phyloP scores from a whole-genome alignment of 2,329 filamentous ascomycete species.

The Periconia sp. region DNA sequence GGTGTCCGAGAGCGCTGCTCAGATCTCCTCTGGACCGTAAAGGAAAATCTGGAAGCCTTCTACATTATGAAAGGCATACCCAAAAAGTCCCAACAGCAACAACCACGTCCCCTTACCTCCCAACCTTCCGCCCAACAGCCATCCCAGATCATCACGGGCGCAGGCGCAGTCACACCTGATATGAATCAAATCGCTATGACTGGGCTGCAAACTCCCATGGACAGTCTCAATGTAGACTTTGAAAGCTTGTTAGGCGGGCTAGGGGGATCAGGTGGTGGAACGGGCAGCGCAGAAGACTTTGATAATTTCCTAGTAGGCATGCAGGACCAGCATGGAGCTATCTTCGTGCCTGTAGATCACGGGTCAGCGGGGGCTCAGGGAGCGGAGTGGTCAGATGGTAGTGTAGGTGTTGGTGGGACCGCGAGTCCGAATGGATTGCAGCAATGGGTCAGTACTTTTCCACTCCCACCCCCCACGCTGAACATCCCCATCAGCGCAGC shows the following conservation, averaged over 20 bases:
- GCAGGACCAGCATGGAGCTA: conserved; percentile 34
- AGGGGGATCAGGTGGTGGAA: conserved; percentile 18
- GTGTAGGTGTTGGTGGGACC: too few species aligned
- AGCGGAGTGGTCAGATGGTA: conserved; percentile 27
- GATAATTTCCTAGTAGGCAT: conserved; percentile 33
- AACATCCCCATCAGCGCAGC: too few species aligned
- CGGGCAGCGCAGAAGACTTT: conserved; percentile 26
- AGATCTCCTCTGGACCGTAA: conserved; percentile 44
- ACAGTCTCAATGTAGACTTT: conserved; percentile 39
- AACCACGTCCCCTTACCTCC: conserved; percentile 12
- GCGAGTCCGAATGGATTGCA: conserved; percentile 35
- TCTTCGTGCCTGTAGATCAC: conserved; percentile 44
- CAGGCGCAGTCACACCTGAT: neutral
- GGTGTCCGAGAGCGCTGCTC: conserved; percentile 42
- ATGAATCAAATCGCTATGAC: conserved; percentile 21
- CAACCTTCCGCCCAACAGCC: neutral
- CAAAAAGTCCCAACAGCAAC: conserved; percentile 22
- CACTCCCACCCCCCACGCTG: too few species aligned
- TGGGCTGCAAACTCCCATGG: conserved; percentile 29
- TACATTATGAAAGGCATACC: conserved; percentile 47
- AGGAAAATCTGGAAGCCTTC: conserved; percentile 47
- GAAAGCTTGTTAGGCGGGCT: conserved; percentile 37
- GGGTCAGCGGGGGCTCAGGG: conserved; percentile 6
- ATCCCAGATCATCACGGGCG: neutral
- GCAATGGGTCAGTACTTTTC: conserved; percentile 37